Conservation (phyloP, 1,284 basidiomycete species). For the Rhodotorula glutinis region DNA sequence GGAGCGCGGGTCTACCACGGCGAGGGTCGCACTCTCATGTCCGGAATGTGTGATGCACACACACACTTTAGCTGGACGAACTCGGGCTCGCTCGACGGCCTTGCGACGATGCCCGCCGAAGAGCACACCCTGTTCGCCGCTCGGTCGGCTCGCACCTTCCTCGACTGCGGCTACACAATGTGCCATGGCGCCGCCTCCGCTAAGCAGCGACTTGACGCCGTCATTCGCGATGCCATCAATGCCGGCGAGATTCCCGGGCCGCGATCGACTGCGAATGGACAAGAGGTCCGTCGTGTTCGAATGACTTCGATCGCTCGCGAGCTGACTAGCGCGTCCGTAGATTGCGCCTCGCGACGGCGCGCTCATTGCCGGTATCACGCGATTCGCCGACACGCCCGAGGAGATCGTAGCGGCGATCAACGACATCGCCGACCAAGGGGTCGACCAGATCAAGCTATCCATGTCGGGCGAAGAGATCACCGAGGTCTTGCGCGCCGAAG, state of each 20-base stretch:
- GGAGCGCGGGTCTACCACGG: slow-evolving; percentile 2
- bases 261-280: not conserved
- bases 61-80: slow-evolving; percentile 16
- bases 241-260: slow-evolving; percentile 38
- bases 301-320: not conserved
- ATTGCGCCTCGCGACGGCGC: slow-evolving; percentile 47
- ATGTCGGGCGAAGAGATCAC: slow-evolving; percentile 51
- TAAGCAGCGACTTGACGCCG: slow-evolving; percentile 46
- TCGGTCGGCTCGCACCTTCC: slow-evolving; percentile 5
- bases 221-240: slow-evolving; percentile 47
- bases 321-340: slow-evolving; percentile 33
- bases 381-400: slow-evolving; percentile 5
- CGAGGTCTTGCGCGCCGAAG: slow-evolving; percentile 47
- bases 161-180: slow-evolving; percentile 8
- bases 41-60: slow-evolving; percentile 11
- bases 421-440: slow-evolving; percentile 12
- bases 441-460: slow-evolving; percentile 31
- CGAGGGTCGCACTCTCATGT: slow-evolving; percentile 13
- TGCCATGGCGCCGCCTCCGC: slow-evolving; percentile 46
- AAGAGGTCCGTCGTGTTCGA: not conserved
- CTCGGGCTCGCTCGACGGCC: slow-evolving; percentile 12
- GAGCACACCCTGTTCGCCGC: slow-evolving; percentile 13
- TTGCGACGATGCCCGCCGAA: slow-evolving; percentile 12
- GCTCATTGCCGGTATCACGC: slow-evolving; percentile 42
- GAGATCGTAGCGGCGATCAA: slow-evolving; percentile 3